phyloP scores from a whole-genome alignment of 192 early-diverging fungal species.

The Umbelopsis sp. region DNA sequence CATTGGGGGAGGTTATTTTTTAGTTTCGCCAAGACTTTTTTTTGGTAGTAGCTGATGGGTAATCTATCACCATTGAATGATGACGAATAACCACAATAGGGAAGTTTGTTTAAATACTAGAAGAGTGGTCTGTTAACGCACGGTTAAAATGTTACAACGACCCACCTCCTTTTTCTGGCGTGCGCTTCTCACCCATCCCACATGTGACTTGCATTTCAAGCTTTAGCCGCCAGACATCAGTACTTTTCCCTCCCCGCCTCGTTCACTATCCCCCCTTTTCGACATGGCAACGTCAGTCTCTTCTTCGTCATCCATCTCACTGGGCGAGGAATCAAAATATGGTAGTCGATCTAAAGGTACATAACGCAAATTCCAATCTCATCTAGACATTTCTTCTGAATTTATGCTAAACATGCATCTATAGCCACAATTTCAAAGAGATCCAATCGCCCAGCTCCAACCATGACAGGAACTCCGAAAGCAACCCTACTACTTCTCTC shows the following conservation, averaged over 20 bases:
- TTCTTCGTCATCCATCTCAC: conserved; percentile 3
- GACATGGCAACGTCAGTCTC: conserved; percentile 16
- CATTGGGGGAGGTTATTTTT: neutral
- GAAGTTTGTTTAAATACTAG: too few relatives aligned
- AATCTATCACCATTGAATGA: neutral
- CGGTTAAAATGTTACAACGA: too few relatives aligned
- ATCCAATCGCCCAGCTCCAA: neutral
- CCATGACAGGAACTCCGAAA: conserved; percentile 13
- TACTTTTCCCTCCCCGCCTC: neutral
- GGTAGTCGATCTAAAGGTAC: conserved; percentile 16
- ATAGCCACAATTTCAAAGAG: neutral
- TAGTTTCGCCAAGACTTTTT: conserved; percentile 4
- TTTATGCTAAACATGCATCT: neutral
- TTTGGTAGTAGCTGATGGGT: neutral
- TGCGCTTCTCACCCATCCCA: neutral
- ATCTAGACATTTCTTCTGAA: neutral
- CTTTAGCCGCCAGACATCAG: too few relatives aligned
- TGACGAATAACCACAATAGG: too few relatives aligned
- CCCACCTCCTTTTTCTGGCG: neutral
- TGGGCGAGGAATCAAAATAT: conserved; percentile 10
- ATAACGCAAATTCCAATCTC: too few relatives aligned
- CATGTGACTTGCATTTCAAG: conserved; percentile 12
- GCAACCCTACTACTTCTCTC: conserved; percentile 47
- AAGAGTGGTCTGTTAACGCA: too few relatives aligned
- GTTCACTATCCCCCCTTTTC: neutral